Evolutionary conservation across 495 filamentous ascomycete genomes (phyloP).

Genomic region (Podospora pseudoanserina): DNA sequence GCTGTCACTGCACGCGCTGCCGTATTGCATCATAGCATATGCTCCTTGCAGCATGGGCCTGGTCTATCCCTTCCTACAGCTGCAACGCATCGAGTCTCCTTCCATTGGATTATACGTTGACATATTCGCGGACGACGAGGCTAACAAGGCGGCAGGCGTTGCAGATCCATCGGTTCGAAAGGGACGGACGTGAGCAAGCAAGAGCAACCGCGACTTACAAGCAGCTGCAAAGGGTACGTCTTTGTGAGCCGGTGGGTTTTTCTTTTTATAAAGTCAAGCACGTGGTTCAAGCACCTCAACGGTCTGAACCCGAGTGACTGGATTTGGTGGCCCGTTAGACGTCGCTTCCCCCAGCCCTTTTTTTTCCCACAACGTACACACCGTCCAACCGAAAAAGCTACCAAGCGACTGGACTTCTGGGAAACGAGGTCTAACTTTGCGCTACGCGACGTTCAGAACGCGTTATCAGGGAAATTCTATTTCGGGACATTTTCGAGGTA

Average conservation of each 20-base stretch:
- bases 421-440: conserved; percentile 7
- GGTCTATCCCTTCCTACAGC: neutral
- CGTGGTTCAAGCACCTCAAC: neutral
- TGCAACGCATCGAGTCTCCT: neutral
- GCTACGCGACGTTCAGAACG: conserved; percentile 8
- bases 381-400: neutral
- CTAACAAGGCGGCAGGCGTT: neutral
- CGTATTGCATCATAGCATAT: neutral
- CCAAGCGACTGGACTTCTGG: neutral
- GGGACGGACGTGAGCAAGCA: neutral
- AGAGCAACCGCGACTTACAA: neutral
- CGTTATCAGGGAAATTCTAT: conserved; percentile 10
- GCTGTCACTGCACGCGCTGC: neutral
- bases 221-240: neutral
- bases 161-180: neutral
- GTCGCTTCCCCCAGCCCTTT: neutral
- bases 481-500: conserved; percentile 8
- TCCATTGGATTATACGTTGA: neutral
- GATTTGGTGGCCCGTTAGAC: neutral
- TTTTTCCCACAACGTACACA: neutral
- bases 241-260: neutral
- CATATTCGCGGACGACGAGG: neutral
- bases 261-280: neutral
- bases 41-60: no score
- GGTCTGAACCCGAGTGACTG: neutral